phyloP scores from a whole-genome alignment of 805 yeast species.

The Groenewaldozyma tartarivorans region DNA sequence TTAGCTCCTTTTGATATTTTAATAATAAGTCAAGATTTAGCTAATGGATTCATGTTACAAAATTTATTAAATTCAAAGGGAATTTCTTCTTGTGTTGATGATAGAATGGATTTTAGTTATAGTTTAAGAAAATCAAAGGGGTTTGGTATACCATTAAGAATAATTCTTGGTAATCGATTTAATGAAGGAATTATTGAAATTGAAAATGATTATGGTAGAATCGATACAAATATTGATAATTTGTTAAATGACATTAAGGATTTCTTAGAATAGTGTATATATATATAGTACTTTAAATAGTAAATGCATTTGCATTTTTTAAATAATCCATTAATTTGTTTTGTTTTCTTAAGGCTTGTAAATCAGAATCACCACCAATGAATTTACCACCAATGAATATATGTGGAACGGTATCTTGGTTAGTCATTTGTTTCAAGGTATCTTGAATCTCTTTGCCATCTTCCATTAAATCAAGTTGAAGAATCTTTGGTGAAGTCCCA shows the following conservation, averaged over 20 bases:
- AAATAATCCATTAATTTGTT: constrained; percentile 36
- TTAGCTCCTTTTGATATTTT: background rate
- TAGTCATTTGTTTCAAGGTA: constrained; percentile 66
- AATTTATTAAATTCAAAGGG: background rate
- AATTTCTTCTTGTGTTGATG: background rate
- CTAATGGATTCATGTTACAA: background rate
- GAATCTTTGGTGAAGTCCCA: too few species aligned
- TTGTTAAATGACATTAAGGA: constrained; percentile 12
- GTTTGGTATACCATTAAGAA: background rate
- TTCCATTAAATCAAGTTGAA: too few species aligned
- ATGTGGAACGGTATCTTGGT: constrained; percentile 91
- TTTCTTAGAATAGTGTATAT: constrained; percentile 33
- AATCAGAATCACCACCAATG: constrained; percentile 89
- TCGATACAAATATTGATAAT: background rate
- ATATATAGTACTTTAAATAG: too few species aligned
- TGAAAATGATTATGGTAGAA: background rate
- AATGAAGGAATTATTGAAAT: background rate
- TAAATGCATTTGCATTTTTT: too few species aligned
- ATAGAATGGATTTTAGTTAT: background rate
- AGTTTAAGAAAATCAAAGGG: background rate
- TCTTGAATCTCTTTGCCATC: constrained; percentile 78
- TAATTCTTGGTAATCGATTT: background rate
- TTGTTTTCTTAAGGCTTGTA: constrained; percentile 44
- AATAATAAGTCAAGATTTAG: background rate
- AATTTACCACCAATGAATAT: constrained; percentile 85